Evolutionary conservation across 441 rosid species (phyloP).

Genomic region (Bruguiera hainesii): DNA sequence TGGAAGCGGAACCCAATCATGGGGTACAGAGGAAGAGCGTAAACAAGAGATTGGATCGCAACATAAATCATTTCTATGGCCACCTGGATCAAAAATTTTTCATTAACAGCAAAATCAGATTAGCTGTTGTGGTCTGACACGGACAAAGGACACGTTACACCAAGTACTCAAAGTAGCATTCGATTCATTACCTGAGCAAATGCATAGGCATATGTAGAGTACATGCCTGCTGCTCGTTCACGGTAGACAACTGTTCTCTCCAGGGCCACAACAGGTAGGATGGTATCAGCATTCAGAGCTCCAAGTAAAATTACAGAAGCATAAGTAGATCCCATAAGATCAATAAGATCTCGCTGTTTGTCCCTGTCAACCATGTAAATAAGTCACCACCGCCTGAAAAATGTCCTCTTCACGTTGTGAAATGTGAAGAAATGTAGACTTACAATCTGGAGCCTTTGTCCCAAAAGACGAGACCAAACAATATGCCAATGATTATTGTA

Average conservation of each 20-base stretch:
- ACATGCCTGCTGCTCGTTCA: conserved; percentile 64
- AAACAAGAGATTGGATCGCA: neutral
- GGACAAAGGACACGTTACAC: neutral
- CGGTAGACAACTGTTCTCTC: conserved; percentile 57
- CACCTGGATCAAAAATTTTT: neutral
- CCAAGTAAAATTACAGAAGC: conserved; percentile 54
- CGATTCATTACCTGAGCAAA: conserved; percentile 45
- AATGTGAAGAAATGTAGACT: neutral
- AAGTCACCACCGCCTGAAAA: neutral
- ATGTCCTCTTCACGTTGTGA: too few relatives aligned
- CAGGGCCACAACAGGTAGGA: conserved; percentile 45
- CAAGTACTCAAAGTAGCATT: neutral
- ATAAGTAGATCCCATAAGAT: conserved; percentile 54
- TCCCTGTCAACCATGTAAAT: conserved; percentile 4
- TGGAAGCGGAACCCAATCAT: neutral
- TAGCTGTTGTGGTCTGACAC: neutral
- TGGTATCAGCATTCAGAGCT: conserved; percentile 37
- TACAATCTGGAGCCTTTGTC: conserved; percentile 38
- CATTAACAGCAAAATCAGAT: too few relatives aligned
- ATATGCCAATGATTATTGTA: conserved; percentile 42
- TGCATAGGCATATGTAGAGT: conserved; percentile 54
- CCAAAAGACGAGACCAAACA: conserved; percentile 69
- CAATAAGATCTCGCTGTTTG: conserved; percentile 36
- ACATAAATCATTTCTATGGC: neutral
- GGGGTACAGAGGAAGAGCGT: neutral